These are phyloP conservation scores for Metschnikowia sp. DNA, from an alignment of 805 yeast genomes.

Conservation along the genomic window DNA sequence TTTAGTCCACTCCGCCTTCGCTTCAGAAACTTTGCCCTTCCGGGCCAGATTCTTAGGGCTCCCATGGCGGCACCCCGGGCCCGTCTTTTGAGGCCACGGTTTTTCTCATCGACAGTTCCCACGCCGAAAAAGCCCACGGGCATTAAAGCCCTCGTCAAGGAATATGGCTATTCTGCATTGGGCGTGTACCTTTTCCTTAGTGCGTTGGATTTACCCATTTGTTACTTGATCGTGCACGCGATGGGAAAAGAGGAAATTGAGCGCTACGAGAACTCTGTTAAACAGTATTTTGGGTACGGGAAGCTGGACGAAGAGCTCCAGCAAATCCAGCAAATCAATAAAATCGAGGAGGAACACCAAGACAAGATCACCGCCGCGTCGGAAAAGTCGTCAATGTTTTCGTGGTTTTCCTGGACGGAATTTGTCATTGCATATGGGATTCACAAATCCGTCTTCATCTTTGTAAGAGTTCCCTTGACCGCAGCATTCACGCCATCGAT, in stretches of 20 bases:
- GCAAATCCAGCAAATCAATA: slow-evolving; percentile 33
- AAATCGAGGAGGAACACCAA: slow-evolving; percentile 25
- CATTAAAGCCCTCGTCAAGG: slow-evolving; percentile 65
- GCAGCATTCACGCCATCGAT: slow-evolving; percentile 88
- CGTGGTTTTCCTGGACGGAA: slow-evolving; percentile 66
- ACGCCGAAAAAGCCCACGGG: slow-evolving; percentile 37
- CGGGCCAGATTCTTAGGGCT: slow-evolving; percentile 4
- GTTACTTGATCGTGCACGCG: slow-evolving; percentile 79
- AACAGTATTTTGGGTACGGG: slow-evolving; percentile 62
- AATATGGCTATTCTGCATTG: slow-evolving; percentile 88
- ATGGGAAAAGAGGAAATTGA: slow-evolving; percentile 81
- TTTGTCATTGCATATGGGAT: slow-evolving; percentile 88
- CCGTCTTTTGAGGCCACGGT: slow-evolving; percentile 1
- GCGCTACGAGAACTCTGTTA: slow-evolving; percentile 57
- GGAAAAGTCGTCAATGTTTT: slow-evolving; percentile 18
- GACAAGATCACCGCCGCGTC: slow-evolving; percentile 22
- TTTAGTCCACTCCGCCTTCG: slow-evolving; percentile 2
- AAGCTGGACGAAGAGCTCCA: slow-evolving; percentile 42
- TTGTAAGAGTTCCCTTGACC: slow-evolving; percentile 82
- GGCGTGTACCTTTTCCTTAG: slow-evolving; percentile 79
- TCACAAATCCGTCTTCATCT: slow-evolving; percentile 74
- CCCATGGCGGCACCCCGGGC: not conserved
- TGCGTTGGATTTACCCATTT: slow-evolving; percentile 75
- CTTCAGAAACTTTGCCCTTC: slow-evolving; percentile 7
- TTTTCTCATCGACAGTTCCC: slow-evolving; percentile 3